Conservation (phyloP, 1,139 yeast genomes). For the Yamadazyma siamensis region DNA sequence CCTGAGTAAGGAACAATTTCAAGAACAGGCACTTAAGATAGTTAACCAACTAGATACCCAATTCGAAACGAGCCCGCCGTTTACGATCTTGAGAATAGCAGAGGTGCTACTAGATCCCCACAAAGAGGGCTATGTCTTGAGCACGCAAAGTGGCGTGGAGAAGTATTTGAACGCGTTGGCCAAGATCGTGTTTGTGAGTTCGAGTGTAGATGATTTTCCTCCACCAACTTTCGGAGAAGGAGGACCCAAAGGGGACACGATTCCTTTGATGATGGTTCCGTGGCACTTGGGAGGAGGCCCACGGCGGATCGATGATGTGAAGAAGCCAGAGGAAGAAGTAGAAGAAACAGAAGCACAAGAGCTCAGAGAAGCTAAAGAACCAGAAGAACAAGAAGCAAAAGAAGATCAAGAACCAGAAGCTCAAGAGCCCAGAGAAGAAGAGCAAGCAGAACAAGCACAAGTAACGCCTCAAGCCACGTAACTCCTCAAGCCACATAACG, state of each 20-base stretch:
- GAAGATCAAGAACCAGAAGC: slow-evolving; percentile 3
- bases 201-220: slow-evolving; percentile 26
- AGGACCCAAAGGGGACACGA: slow-evolving; percentile 8
- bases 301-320: no score
- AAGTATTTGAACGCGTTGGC: slow-evolving; percentile 31
- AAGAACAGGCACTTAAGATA: not conserved
- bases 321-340: no score
- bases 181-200: slow-evolving; percentile 27
- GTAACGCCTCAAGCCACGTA: slow-evolving; percentile 1
- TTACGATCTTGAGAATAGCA: slow-evolving; percentile 53
- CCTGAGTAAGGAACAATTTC: not conserved
- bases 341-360: no score
- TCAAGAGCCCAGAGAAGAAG: slow-evolving; percentile 21
- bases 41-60: slow-evolving; percentile 4
- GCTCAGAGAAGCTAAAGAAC: slow-evolving; percentile 4
- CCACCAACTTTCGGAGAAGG: slow-evolving; percentile 8
- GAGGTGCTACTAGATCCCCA: slow-evolving; percentile 48
- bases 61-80: slow-evolving; percentile 49
- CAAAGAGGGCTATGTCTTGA: slow-evolving; percentile 28
- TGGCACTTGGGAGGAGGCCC: no score
- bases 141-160: slow-evolving; percentile 21
- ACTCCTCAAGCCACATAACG: slow-evolving; percentile 5
- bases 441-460: slow-evolving; percentile 14
- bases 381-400: slow-evolving; percentile 1
- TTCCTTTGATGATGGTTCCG: slow-evolving; percentile 38